Base-by-base conservation (phyloP, 371 early-diverging fungal species). In the Mortierella polycephala region DNA sequence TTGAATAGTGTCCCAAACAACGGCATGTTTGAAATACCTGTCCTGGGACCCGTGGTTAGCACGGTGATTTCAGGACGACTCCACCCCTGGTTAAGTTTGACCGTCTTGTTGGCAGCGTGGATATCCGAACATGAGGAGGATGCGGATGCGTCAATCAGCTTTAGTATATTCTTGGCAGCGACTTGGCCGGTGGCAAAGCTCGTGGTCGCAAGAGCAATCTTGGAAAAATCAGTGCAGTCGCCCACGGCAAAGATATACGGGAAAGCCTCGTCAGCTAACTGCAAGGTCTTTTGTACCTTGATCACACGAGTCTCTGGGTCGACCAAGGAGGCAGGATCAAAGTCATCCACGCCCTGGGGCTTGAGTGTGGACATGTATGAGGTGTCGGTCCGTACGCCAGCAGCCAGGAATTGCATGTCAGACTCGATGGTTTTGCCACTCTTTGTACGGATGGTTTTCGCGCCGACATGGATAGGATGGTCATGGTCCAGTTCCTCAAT, bases 211-310 rank as follows among this genome's bases (percentile, higher is more conserved):
- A 72, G 71, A 3, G 63, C 53, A 10, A 71, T 67, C 45, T 70
- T 57, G 16, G 83, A 71, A 0, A 86, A 81, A 23, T 90, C 87
- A 21, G 87, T 85, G 21, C 86, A 88, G 64, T 92, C 93, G 2
- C 93, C 93, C 1, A 90, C 89, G 7, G 90, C 86, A 71, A 91
- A 92, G 55, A 92, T 86, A 59, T 88, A 84, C 1, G 83, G 81
- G 39, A 88, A 84, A n/a, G 81, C 84, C 16, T 81, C 83, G 47
- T 90, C 85, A 42, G 84, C 84, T 12, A 92, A 49, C 70, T 92
- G 93, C 60, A 90, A 68, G 5, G 91, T 91, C n/a, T 86, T 84
- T 23, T 81, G 79, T 42, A 92, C 89, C 10, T 83, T 73, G 55
- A 92, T 85, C 37, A 82, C 68, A 5, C 74, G 64, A 0, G 74